Base-by-base conservation (phyloP, 2,329 filamentous ascomycete genomes). In the Arthrobotrys iridis region DNA sequence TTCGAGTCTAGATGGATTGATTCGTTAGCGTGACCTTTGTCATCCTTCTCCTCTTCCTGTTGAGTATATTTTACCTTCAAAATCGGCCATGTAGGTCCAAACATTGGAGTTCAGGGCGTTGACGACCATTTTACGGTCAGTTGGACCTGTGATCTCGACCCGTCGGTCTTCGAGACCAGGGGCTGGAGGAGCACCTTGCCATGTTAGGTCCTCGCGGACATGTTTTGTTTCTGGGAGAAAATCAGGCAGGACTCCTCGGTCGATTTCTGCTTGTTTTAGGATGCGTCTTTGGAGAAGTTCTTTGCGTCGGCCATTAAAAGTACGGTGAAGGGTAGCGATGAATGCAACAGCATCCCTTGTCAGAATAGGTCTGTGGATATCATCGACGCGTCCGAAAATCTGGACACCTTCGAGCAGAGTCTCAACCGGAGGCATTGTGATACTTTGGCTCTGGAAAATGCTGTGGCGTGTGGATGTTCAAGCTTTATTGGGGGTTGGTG, bases 11-110 rank as follows among this genome's bases (percentile, higher is more conserved):
- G 43, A 33, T 2, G 18, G 28, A 20, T 26, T 33, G 22, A 33
- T 58, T 15, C 10, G 13, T 45, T 3, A 50, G 41, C 13, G 18
- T 18, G 18, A n/a, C 3, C 24, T 28, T 52, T 28, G 18, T n/a
- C 20, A n/a, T n/a, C n/a, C 28, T 33, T 33, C 28, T 33, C 28
- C 4, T 10, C 28, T 4, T 33, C 28, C 10, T 4, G 4, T 33
- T 10, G 28, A 33, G 4, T 33, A 10, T 4, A 33, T 35, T 37
- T 15, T 83, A 95, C 93, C 94, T 85, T 99, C 95, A 79, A 99
- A 96, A 84, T 99, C 95, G 52, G 95, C 95, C 95, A 99, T 99
- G 81, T 98, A 99, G 67, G 94, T 98, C 91, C 92, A 98, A 22
- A 98, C 95, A 81, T 98, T 88, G 48, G 94, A 90, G 83, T 98